Percentiles rank a stretch among this genome's conserved stretches.
These are phyloP conservation scores for Lactarius hengduanensis DNA, from an alignment of 768 basidiomycete species.

Conservation along the genomic window DNA sequence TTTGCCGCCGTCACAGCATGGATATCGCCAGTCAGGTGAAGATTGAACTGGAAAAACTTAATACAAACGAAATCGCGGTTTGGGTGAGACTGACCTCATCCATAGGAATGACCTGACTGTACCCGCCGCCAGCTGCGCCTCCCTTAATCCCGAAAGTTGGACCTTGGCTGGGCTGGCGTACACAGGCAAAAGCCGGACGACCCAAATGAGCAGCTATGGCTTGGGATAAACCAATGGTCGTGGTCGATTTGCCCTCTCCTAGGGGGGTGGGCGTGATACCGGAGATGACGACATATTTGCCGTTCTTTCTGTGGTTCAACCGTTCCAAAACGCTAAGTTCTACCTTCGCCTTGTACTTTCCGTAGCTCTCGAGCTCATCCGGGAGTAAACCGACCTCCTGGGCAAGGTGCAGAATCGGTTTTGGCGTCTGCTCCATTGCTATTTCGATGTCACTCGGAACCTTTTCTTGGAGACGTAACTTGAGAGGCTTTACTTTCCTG, in stretches of 20 bases:
- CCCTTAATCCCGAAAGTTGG: constrained; percentile 99
- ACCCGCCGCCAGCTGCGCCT: constrained; percentile 96
- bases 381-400: constrained; percentile 83
- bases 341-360: constrained; percentile 96
- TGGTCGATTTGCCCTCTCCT: constrained; percentile 98
- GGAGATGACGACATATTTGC: constrained; percentile 95
- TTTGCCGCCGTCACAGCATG: constrained; percentile 98
- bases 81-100: constrained; percentile 63
- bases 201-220: constrained; percentile 93
- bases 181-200: constrained; percentile 92
- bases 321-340: constrained; percentile 86
- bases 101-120: constrained; percentile 99
- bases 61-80: constrained; percentile 13
- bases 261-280: constrained; percentile 97
- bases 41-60: constrained; percentile 66
- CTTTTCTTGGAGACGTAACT: constrained; percentile 73
- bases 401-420: constrained; percentile 81
- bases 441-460: constrained; percentile 98
- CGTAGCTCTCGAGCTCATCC: constrained; percentile 90
- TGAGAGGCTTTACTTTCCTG: constrained; percentile 73
- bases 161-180: constrained; percentile 97
- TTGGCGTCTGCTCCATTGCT: constrained; percentile 91
- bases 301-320: constrained; percentile 79
- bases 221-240: constrained; percentile 94
- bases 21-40: constrained; percentile 95